Base-by-base conservation (phyloP, 768 basidiomycete species). In the Peribolospora baueri region DNA sequence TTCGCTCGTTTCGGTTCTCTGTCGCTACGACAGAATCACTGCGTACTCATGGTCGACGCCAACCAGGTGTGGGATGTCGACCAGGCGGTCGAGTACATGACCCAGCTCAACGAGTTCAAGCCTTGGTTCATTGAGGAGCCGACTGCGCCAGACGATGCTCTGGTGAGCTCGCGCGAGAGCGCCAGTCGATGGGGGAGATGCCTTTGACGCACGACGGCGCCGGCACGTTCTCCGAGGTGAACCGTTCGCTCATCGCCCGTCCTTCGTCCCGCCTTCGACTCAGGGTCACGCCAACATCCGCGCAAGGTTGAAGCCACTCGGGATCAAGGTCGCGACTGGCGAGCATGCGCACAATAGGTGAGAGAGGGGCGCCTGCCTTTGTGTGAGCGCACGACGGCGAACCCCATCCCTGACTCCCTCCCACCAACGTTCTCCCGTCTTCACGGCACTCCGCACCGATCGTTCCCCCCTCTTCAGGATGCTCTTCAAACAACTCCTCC, bases 61-160 rank as follows among this genome's bases (percentile, higher is more conserved):
- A 97, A 97, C 68, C 90, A 93, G 68, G 61, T 62, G 57, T 61
- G 48, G 52, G 88, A 91, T 61, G 91, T 97, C 11, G 73, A 79
- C 39, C 76, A 88, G 66, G 90, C 91, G 5, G 82, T 93, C 61
- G 83, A 90, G 39, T 91, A 91, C 66, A 84, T 90, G 57, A 77
- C 76, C 61, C 74, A 77, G 53, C 73, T 95, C 43, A 74, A 76
- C 61, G 74, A 76, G 52, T 77, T 87, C 66, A 84, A 80, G 62
- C 90, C 90, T 36, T 95, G 90, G 88, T 91, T 88, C 69, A 88
- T 90, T 59, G 86, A 91, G 65, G 86, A 91, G 63, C 86, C 87
- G 0, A 90, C 84, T 3, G 86, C 85, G 0, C 86, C 84, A 25
- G 25, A 25, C 25, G 25, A 25, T 25, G 25, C 25, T 25, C 25